phyloP scores from a whole-genome alignment of 108 stramenopile species.

The Pseudonitzschia pungens region DNA sequence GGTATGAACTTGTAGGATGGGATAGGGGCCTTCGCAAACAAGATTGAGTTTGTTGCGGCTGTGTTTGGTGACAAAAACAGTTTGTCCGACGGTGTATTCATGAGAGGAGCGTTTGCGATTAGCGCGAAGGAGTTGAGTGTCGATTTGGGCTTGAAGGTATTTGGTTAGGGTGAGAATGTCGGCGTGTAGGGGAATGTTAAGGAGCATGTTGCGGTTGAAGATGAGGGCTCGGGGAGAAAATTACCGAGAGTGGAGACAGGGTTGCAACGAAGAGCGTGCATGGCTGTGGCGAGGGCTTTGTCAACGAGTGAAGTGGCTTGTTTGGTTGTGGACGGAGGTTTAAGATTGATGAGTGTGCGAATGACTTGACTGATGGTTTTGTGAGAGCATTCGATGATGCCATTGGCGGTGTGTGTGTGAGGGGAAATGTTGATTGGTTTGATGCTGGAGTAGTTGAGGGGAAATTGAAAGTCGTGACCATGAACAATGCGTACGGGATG shows the following conservation, averaged over 20 bases:
- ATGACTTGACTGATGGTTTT: conserved; percentile 34
- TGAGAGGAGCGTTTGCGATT: background rate
- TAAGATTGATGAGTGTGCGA: background rate
- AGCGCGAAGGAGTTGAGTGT: background rate
- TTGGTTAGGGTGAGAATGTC: background rate
- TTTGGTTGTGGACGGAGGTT: background rate
- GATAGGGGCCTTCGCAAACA: background rate
- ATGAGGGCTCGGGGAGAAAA: conserved; percentile 40
- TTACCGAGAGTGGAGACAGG: background rate
- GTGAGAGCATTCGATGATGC: conserved; percentile 40
- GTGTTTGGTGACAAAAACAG: background rate
- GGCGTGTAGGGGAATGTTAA: conserved; percentile 28
- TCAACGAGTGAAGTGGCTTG: background rate
- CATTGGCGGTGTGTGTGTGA: conserved; percentile 42
- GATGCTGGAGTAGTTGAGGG: conserved; percentile 9
- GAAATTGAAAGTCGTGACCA: conserved; percentile 31
- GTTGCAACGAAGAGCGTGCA: conserved; percentile 25
- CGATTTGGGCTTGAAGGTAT: background rate
- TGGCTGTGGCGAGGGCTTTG: conserved; percentile 20
- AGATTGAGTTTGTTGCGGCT: background rate
- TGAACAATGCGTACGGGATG: conserved; percentile 18
- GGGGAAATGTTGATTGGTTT: conserved; percentile 19
- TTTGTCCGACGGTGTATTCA: background rate
- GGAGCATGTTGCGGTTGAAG: conserved; percentile 45
- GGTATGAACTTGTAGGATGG: background rate